Conservation (phyloP, 176 grass and related monocot species). For the sorghum (Sorghum bicolor) region Sorghum_bicolor_NCBIv3 NC_012874.2:2287501-2288000, state of each 20-base stretch:
- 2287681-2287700: neutral
- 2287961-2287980: slow-evolving; percentile 64
- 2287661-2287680: neutral
- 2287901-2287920: neutral
- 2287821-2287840: neutral
- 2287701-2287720: neutral
- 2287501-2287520: neutral
- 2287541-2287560: slow-evolving; percentile 77
- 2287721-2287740: neutral
- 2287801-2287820: neutral
- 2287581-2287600: slow-evolving; percentile 86
- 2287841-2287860: neutral
- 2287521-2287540: slow-evolving; percentile 64
- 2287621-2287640: slow-evolving; percentile 67
- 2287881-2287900: neutral
- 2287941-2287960: slow-evolving; percentile 28
- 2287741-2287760: neutral
- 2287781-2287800: neutral
- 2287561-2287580: slow-evolving; percentile 74
- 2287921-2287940: neutral
- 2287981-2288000: slow-evolving; percentile 74
- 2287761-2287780: neutral
- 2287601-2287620: slow-evolving; percentile 73
- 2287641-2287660: slow-evolving; percentile 66
- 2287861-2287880: neutral